These are phyloP conservation scores for Metschnikowia arizonensis DNA, from an alignment of 805 yeast species.

Conservation along the genomic window DNA sequence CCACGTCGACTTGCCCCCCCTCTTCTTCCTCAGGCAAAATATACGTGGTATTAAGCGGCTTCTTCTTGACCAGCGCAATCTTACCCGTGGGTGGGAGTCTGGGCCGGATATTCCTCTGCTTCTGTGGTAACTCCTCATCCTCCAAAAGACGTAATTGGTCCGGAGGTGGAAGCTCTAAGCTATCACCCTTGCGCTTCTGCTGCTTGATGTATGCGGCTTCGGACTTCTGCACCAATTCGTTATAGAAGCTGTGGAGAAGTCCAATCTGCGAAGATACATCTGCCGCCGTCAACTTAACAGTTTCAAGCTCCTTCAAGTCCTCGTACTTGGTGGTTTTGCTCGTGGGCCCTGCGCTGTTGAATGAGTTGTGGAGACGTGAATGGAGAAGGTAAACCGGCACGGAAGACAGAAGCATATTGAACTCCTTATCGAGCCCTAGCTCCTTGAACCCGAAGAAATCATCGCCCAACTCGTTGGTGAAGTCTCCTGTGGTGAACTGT, in stretches of 20 bases:
- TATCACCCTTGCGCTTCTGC: conserved; percentile 40
- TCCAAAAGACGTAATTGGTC: conserved; percentile 48
- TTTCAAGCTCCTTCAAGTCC: conserved; percentile 57
- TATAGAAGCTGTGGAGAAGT: conserved; percentile 51
- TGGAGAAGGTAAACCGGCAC: conserved; percentile 89
- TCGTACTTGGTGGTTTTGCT: conserved; percentile 55
- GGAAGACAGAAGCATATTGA: conserved; percentile 75
- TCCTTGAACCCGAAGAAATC: conserved; percentile 97
- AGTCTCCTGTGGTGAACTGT: conserved; percentile 91
- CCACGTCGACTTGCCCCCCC: background rate
- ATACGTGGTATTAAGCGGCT: conserved; percentile 25
- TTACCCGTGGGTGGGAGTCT: conserved; percentile 90
- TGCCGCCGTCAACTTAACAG: conserved; percentile 48
- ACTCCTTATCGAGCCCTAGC: conserved; percentile 88
- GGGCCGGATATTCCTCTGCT: conserved; percentile 68
- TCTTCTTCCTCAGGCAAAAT: conserved; percentile 25
- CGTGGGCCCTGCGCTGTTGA: conserved; percentile 39
- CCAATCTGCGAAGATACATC: conserved; percentile 55
- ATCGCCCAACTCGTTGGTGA: conserved; percentile 89
- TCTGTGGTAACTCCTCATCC: conserved; percentile 81
- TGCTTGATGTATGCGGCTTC: conserved; percentile 38
- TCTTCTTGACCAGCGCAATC: conserved; percentile 66
- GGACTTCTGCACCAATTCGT: conserved; percentile 38
- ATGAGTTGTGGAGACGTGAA: conserved; percentile 63
- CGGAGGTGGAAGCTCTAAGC: conserved; percentile 39